Evolutionary conservation across 2,329 filamentous ascomycete genomes (phyloP).

Genomic region (Calonectria naviculata): DNA sequence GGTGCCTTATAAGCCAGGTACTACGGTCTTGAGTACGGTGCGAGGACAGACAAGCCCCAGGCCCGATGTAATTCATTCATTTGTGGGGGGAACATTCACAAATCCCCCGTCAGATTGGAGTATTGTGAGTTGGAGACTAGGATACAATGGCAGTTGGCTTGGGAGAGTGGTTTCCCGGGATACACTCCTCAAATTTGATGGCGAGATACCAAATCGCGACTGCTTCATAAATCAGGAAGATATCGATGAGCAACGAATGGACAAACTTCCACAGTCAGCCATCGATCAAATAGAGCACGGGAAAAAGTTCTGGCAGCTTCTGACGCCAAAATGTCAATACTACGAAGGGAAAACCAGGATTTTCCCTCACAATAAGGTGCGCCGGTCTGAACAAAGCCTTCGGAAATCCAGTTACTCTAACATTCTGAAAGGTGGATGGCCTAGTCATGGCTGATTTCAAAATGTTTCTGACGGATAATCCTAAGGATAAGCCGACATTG

Average conservation of each 20-base stretch:
- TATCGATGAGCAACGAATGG: background rate
- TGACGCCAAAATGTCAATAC: background rate
- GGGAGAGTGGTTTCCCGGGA: background rate
- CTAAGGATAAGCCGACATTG: background rate
- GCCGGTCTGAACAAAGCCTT: background rate
- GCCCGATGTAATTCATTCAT: background rate
- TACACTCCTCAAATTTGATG: background rate
- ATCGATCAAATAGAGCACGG: background rate
- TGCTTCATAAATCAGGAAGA: background rate
- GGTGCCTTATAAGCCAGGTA: background rate
- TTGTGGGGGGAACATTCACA: background rate
- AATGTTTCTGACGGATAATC: background rate
- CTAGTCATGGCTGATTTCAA: background rate
- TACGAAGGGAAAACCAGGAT: background rate
- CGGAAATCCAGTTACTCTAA: background rate
- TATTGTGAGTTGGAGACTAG: background rate
- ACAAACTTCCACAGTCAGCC: background rate
- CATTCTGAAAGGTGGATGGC: background rate
- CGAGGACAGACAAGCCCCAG: background rate
- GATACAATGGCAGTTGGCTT: background rate
- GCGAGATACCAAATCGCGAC: fast-evolving
- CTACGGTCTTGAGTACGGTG: background rate
- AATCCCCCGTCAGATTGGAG: background rate
- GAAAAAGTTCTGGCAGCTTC: background rate
- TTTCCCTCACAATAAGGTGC: background rate